Percentiles rank a stretch among this genome's conserved stretches.
phyloP scores from a whole-genome alignment of 176 grass and related monocot species.

The Chrysopogon serrulatus region DNA sequence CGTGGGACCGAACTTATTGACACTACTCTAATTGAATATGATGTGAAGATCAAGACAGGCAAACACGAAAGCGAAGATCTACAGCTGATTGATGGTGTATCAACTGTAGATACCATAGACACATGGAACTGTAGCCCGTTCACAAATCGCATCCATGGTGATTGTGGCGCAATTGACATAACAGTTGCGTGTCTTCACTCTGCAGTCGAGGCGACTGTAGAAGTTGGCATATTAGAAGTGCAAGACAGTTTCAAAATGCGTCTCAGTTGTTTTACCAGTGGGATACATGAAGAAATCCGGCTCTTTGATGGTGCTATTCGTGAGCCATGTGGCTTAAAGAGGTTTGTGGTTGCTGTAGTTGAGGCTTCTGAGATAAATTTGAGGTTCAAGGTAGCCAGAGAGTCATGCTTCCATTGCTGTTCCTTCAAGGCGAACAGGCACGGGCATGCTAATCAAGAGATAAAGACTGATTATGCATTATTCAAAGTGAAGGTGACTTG shows the following conservation, averaged over 20 bases:
- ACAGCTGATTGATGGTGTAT: constrained; percentile 22
- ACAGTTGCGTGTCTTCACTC: neutral
- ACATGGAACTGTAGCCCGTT: neutral
- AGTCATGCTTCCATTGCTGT: neutral
- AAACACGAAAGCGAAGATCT: constrained; percentile 1
- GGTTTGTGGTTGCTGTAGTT: constrained; percentile 4
- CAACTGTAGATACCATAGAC: neutral
- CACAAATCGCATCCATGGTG: neutral
- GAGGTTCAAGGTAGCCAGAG: neutral
- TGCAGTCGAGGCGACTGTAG: neutral
- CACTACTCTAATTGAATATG: constrained; percentile 6
- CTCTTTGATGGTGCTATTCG: constrained; percentile 3
- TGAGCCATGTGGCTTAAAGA: neutral
- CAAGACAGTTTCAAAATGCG: neutral
- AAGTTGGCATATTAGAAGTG: constrained; percentile 14
- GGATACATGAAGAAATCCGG: neutral
- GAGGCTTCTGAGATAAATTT: neutral
- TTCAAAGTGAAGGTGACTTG: neutral
- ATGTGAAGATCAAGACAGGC: constrained; percentile 13
- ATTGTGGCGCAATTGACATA: neutral
- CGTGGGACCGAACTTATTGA: neutral
- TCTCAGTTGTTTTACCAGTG: neutral
- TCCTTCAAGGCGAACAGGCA: neutral
- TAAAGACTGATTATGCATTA: neutral
- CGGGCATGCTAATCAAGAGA: neutral